Evolutionary conservation across 768 basidiomycete species (phyloP).

Genomic region (Candolleomyces aberdarensis): DNA sequence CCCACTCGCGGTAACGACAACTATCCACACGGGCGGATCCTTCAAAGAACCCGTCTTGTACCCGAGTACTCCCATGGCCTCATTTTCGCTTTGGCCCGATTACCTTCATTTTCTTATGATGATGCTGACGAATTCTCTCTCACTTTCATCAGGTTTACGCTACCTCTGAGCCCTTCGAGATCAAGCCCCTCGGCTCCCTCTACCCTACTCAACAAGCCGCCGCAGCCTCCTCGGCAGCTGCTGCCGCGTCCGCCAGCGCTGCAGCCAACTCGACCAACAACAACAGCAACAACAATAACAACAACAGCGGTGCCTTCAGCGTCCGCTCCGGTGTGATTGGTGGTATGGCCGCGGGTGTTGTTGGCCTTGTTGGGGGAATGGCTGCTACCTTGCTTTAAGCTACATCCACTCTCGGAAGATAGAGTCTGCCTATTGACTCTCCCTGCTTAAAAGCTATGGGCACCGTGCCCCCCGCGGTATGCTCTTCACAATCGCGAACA

Average conservation of each 20-base stretch:
- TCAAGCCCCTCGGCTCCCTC: conserved; percentile 52
- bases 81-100: not conserved
- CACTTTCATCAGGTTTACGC: conserved; percentile 48
- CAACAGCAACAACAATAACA: not conserved
- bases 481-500: no score
- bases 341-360: not conserved
- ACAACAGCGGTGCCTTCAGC: not conserved
- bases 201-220: conserved; percentile 39
- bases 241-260: conserved; percentile 20
- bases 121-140: not conserved
- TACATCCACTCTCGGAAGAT: no score
- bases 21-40: no score
- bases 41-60: not conserved
- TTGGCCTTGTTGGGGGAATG: conserved; percentile 6
- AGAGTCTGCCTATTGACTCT: no score
- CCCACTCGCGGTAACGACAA: not conserved
- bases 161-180: conserved; percentile 51
- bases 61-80: not conserved
- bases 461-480: no score
- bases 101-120: not conserved
- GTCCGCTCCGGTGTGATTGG: not conserved
- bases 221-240: conserved; percentile 23
- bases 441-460: no score
- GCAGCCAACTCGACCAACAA: conserved; percentile 20
- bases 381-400: conserved; percentile 5